A percentile compares a stretch with the other conserved stretches of the same genome.
Evolutionary conservation across 495 filamentous ascomycete genomes (phyloP).

Genomic region (Aspergillus egyptiacus): DNA sequence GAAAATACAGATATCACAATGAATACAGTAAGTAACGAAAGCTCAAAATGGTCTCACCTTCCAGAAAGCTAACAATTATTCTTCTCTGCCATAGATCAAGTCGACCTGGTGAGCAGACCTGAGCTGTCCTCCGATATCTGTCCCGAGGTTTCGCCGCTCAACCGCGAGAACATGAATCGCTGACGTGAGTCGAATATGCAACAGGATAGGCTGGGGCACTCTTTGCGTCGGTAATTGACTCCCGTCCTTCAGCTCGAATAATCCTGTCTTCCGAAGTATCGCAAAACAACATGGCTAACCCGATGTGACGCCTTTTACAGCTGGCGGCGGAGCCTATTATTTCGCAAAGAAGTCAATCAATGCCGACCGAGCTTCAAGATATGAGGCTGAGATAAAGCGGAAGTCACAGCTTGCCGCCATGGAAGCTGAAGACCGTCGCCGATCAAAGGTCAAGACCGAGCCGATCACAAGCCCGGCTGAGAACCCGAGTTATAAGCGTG

Average conservation of each 20-base stretch:
- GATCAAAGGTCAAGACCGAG: constrained; percentile 12
- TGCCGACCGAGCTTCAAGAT: constrained; percentile 68
- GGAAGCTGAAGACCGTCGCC: constrained; percentile 47
- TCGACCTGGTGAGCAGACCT: constrained; percentile 46
- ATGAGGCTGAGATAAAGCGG: constrained; percentile 59
- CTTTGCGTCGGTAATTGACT: constrained; percentile 63
- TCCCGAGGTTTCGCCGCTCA: neutral
- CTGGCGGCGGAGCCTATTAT: constrained; percentile 89
- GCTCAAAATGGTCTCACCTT: neutral
- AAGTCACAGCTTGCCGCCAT: constrained; percentile 56
- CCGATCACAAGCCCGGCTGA: constrained; percentile 21
- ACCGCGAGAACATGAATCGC: constrained; percentile 1
- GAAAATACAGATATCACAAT: constrained; percentile 20
- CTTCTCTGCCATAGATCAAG: constrained; percentile 34
- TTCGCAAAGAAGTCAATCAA: constrained; percentile 95
- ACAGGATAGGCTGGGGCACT: constrained; percentile 79
- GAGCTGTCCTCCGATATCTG: neutral
- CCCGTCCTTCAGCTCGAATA: neutral
- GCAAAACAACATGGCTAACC: neutral
- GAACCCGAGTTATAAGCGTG: constrained; percentile 29
- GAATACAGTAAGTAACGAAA: constrained; percentile 39
- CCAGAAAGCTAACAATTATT: neutral
- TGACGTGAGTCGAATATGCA: constrained; percentile 18
- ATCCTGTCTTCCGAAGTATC: neutral
- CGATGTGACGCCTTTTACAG: constrained; percentile 30